Evolutionary conservation across 2,329 filamentous ascomycete genomes (phyloP), one percentile per base, ranked within the genome.

Genomic region (Colletotrichum sansevieriae): DNA sequence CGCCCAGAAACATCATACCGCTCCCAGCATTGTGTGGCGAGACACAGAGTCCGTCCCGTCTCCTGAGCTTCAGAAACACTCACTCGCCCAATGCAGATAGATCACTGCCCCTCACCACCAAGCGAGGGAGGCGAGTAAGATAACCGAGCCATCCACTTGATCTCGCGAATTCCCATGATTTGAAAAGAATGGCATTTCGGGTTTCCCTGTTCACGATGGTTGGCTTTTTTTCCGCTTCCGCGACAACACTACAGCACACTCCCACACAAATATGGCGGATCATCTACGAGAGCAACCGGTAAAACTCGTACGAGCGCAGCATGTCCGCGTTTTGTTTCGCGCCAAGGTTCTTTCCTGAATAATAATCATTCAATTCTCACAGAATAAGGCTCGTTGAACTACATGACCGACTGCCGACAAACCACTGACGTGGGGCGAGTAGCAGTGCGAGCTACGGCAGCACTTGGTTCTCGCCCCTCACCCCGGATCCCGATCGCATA

Each of bases 141-240:
- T 68, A 49, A 18, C 62, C 62, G 43, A 65, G 47, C 29, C 49
- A 65, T 49, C 35, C 41, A 20, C 49, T 35, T 8, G 33, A n/a
- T 60, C 55, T 49, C 35, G 46, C 62, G 37, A 65, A 65, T 68
- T 22, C 61, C 65, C 65, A 68, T 68, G 13, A 9, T 49, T 35
- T 18, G 18, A 39, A 60, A 4, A 4, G n/a, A 22, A 68, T 68
- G 62, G 65, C 18, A 65, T 68, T 65, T 43, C 58, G 22, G 46
- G 37, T 46, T 58, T 20, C 44, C 52, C 29, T 57, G 18, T 41
- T 25, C 25, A 25, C n/a, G 15, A 15, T 51, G 29, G n/a, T n/a
- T n/a, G n/a, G n/a, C n/a, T 29, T 9, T 29, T 9, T 2, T 8
- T 29, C 29, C 29, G 29, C 29, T 29, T 29, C 29, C 9, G 29